Evolutionary conservation across 192 early-diverging fungal genomes (phyloP).

Genomic region (Linderina pennispora): DNA sequence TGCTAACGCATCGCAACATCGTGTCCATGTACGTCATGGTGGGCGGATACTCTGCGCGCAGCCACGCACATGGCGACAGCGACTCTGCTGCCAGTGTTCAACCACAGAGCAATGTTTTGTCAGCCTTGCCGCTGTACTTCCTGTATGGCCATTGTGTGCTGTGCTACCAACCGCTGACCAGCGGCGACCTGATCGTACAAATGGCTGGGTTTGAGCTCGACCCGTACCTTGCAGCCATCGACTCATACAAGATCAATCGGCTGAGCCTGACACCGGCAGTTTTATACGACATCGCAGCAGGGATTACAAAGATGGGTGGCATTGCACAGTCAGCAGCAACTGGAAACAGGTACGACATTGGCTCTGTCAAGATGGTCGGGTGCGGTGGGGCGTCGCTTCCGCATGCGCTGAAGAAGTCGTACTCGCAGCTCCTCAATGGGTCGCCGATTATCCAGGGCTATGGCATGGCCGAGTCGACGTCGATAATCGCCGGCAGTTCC

Average conservation of each 20-base stretch:
- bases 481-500: conserved; percentile 12
- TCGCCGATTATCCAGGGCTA: conserved; percentile 13
- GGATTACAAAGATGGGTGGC: conserved; percentile 1
- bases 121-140: conserved; percentile 13
- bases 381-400: conserved; percentile 34
- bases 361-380: conserved; percentile 10
- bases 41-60: conserved; percentile 5
- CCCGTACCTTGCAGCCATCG: conserved; percentile 18
- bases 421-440: conserved; percentile 13
- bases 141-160: conserved; percentile 32
- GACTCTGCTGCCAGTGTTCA: background rate
- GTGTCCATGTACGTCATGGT: conserved; percentile 7
- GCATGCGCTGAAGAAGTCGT: conserved; percentile 2
- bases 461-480: conserved; percentile 24
- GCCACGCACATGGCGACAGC: background rate
- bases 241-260: conserved; percentile 5
- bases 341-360: conserved; percentile 6
- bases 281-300: conserved; percentile 4
- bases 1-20: conserved; percentile 37
- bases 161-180: conserved; percentile 22
- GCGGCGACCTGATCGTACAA: conserved; percentile 17
- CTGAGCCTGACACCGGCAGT: conserved; percentile 13
- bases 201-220: conserved; percentile 4
- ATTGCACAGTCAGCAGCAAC: background rate
- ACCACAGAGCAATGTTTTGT: conserved; percentile 2